Base-by-base conservation (phyloP, 768 basidiomycete species). In the Termitomyces heimii region DNA sequence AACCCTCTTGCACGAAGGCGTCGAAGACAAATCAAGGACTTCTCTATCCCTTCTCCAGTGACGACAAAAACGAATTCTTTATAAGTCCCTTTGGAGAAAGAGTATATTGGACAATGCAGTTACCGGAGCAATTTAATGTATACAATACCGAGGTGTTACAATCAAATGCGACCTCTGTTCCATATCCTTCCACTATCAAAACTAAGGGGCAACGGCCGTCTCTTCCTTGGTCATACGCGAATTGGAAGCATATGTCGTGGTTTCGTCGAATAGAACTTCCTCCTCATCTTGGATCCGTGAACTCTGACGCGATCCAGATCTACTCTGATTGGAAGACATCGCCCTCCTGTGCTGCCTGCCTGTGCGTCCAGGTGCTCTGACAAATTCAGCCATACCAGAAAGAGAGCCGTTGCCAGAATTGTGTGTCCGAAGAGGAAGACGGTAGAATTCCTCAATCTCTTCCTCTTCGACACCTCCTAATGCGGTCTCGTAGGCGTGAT, bases 371-470 rank as follows among this genome's bases (percentile, higher is more conserved):
- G 85, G 84, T 0, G 81, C 82, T 63, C 76, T 79, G 52, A 85
- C 79, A 65, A 87, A 85, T 65, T 88, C 85, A 7, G 83, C 77
- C 66, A 87, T 79, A 64, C 80, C 80, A 6, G 84, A 74, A 34
- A 80, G 68, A 29, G 79, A 80, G 39, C 65, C 67, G 48, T 70
- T 63, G 52, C 71, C 67, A 43, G 71, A 65, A 55, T 61, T 69
- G 32, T 77, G 77, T 9, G 77, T 73, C 61, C 81, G 80, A 31
- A 85, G 73, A 0, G 87, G 82, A 20, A 87, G 75, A 59, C 80
- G 82, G 67, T 89, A 88, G 63, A 88, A 83, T 58, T 87, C 85
- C 55, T 85, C 83, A 31, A 80, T 70, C 35, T 85, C 82, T 37
- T 85, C 86, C 13, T 87, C 85, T 42, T 83, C 82, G 45, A 73